phyloP scores from a whole-genome alignment of 768 basidiomycete genomes.

The Termitomyces sp. region DNA sequence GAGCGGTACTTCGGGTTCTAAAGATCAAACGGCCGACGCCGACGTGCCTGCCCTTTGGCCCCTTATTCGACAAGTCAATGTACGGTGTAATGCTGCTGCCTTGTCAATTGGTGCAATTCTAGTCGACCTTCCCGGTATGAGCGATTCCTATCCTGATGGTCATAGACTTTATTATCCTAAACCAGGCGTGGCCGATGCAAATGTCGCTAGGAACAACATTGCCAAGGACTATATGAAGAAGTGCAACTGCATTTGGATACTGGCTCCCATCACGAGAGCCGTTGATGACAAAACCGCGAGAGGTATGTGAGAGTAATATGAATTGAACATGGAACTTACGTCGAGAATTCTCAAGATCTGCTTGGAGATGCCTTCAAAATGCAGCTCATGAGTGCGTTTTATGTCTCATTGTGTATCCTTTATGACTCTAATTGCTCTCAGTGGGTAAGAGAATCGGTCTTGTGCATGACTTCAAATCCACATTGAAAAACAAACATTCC shows the following conservation, averaged over 20 bases:
- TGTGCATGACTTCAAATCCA: not conserved
- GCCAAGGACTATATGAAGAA: constrained; percentile 68
- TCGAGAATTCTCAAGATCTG: constrained; percentile 32
- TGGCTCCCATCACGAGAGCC: constrained; percentile 61
- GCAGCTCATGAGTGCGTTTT: constrained; percentile 51
- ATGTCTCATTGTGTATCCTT: not conserved
- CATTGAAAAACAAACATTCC: not conserved
- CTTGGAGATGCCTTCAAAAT: constrained; percentile 60
- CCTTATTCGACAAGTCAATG: constrained; percentile 56
- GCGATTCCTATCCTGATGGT: not conserved
- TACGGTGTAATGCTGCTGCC: constrained; percentile 46
- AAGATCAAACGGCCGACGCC: constrained; percentile 16
- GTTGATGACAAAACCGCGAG: constrained; percentile 63
- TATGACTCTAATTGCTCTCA: constrained; percentile 12
- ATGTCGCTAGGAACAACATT: constrained; percentile 57
- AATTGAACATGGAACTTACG: not conserved
- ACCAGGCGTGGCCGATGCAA: constrained; percentile 55
- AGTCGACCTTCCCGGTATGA: constrained; percentile 59
- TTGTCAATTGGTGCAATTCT: constrained; percentile 56
- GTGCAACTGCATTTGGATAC: constrained; percentile 57
- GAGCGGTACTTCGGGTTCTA: constrained; percentile 11
- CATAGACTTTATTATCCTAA: not conserved
- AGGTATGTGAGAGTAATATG: constrained; percentile 26
- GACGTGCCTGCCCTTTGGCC: constrained; percentile 53
- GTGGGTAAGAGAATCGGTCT: constrained; percentile 35